Conservation (phyloP, 1,284 basidiomycete species). For the Ustilago lituana region DNA sequence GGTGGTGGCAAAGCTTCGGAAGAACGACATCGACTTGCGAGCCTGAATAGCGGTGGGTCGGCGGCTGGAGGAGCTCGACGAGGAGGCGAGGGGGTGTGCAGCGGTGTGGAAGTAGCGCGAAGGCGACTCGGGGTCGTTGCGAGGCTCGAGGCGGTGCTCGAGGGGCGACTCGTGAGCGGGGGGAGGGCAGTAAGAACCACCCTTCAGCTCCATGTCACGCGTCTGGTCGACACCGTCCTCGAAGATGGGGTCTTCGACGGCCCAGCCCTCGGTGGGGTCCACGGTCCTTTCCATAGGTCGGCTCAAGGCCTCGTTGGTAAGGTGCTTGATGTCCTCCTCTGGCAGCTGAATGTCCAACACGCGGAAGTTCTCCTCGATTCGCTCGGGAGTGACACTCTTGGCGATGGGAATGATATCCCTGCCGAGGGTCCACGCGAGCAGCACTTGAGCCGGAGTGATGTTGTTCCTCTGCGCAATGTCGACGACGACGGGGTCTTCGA, state of each 20-base stretch:
- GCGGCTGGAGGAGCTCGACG: slow-evolving; percentile 15
- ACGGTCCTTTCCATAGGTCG: slow-evolving; percentile 56
- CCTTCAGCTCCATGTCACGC: slow-evolving; percentile 53
- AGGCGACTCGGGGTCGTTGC: slow-evolving; percentile 48
- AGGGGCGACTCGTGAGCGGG: slow-evolving; percentile 49
- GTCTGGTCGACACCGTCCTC: slow-evolving; percentile 60
- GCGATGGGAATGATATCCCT: slow-evolving; percentile 57
- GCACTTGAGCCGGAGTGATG: slow-evolving; percentile 58
- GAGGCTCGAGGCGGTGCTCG: slow-evolving; percentile 58
- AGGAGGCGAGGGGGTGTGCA: slow-evolving; percentile 36
- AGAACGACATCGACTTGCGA: slow-evolving; percentile 28
- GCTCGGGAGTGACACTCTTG: slow-evolving; percentile 46
- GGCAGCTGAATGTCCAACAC: slow-evolving; percentile 41
- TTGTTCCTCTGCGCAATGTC: slow-evolving; percentile 58
- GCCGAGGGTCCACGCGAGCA: slow-evolving; percentile 54
- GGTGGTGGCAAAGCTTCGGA: slow-evolving; percentile 49
- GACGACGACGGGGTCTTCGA: slow-evolving; percentile 49
- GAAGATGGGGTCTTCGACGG: slow-evolving; percentile 58
- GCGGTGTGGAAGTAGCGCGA: slow-evolving; percentile 42
- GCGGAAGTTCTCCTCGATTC: slow-evolving; percentile 59
- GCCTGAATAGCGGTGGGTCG: slow-evolving; percentile 53
- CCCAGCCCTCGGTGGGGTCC: slow-evolving; percentile 57
- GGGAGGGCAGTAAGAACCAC: slow-evolving; percentile 43
- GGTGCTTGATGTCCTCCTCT: slow-evolving; percentile 55
- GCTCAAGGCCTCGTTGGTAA: slow-evolving; percentile 53